Evolutionary conservation across 1,139 yeast genomes (phyloP).

Genomic region (Candida tropicalis): DNA sequence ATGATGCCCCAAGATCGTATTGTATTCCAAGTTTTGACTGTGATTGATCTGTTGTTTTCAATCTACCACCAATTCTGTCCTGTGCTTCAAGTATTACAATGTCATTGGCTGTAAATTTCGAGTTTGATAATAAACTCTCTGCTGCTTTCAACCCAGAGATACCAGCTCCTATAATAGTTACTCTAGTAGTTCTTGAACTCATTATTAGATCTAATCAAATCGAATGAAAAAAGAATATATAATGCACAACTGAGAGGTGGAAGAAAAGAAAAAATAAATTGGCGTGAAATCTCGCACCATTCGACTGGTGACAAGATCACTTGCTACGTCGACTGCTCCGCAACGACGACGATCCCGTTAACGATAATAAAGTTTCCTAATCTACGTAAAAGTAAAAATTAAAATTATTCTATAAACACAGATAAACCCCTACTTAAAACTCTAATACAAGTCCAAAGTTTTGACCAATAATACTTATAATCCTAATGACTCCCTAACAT

Average conservation of each 20-base stretch:
- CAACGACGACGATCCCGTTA: too few relatives aligned
- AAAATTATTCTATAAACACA: background rate
- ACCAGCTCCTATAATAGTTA: conserved; percentile 73
- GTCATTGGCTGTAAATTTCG: conserved; percentile 33
- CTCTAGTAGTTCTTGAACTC: conserved; percentile 11
- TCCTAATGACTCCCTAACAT: conserved; percentile 70
- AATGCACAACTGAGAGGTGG: too few relatives aligned
- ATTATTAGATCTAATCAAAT: background rate
- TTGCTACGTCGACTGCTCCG: too few relatives aligned
- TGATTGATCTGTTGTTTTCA: conserved; percentile 32
- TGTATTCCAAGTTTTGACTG: conserved; percentile 34
- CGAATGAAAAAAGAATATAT: background rate
- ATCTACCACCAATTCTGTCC: conserved; percentile 52
- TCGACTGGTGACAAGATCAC: too few relatives aligned
- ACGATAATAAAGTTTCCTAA: too few relatives aligned
- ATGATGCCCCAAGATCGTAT: conserved; percentile 83
- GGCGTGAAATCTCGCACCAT: background rate
- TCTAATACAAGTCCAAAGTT: background rate
- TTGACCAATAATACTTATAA: conserved; percentile 28
- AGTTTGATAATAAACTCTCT: conserved; percentile 47
- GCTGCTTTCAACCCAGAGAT: conserved; percentile 83
- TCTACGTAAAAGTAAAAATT: background rate
- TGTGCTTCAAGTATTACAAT: conserved; percentile 53
- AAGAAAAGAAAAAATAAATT: background rate
- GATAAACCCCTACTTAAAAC: background rate